phyloP scores from a whole-genome alignment of 2,329 filamentous ascomycete species.

The Trichoderma sp. region DNA sequence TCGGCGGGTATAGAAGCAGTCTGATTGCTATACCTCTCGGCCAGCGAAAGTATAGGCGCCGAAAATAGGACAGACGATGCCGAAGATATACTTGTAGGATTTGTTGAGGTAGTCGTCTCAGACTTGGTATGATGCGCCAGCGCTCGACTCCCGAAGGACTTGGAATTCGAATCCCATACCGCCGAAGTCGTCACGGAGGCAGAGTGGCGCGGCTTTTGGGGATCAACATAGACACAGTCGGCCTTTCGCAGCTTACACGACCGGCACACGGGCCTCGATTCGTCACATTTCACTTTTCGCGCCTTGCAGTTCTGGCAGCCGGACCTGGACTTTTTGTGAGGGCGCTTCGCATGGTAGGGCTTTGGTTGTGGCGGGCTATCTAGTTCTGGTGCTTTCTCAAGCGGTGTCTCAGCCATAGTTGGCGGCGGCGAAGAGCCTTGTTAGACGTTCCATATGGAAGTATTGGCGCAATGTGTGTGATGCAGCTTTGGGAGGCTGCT shows the following conservation, averaged over 20 bases:
- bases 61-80: slow-evolving; percentile 12
- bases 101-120: background rate
- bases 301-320: slow-evolving; percentile 56
- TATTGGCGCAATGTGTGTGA: background rate
- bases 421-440: background rate
- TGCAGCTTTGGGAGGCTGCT: background rate
- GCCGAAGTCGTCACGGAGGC: background rate
- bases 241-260: slow-evolving; percentile 49
- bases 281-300: slow-evolving; percentile 56
- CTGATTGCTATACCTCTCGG: background rate
- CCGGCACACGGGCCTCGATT: slow-evolving; percentile 49
- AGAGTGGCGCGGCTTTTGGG: background rate
- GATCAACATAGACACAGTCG: slow-evolving; percentile 45
- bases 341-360: slow-evolving; percentile 46
- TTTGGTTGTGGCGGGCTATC: slow-evolving; percentile 8
- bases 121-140: background rate
- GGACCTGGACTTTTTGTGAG: slow-evolving; percentile 54
- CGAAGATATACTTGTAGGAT: background rate
- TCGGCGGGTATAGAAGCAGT: slow-evolving; percentile 24
- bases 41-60: background rate
- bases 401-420: slow-evolving; percentile 11
- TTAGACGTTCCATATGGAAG: slow-evolving; percentile 5
- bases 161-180: background rate
- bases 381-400: background rate
- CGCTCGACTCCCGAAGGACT: background rate